phyloP scores from a whole-genome alignment of 2,329 filamentous ascomycete species.

The Truncatella angustata region DNA sequence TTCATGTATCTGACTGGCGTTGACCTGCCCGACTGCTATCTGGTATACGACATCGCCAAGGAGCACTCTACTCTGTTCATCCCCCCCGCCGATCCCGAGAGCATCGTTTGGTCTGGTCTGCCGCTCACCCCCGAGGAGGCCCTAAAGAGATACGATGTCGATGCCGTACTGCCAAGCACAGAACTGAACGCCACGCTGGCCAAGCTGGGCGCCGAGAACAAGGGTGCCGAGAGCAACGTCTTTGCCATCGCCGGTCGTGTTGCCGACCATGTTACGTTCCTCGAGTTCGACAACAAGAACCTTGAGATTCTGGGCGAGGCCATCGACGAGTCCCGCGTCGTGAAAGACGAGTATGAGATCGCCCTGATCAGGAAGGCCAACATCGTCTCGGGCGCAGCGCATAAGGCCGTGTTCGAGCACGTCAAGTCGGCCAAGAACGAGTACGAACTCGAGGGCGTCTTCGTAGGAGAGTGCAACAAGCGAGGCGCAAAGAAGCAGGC shows the following conservation, averaged over 20 bases:
- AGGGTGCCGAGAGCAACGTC: conserved; percentile 45
- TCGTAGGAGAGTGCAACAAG: conserved; percentile 73
- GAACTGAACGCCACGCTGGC: conserved; percentile 75
- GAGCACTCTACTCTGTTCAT: conserved; percentile 83
- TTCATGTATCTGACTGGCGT: conserved; percentile 96
- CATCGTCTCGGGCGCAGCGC: conserved; percentile 64
- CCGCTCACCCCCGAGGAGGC: conserved; percentile 78
- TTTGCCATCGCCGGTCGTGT: conserved; percentile 80
- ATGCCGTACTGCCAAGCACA: conserved; percentile 69
- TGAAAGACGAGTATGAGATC: conserved; percentile 75
- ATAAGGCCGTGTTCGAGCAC: conserved; percentile 58
- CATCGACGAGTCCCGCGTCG: conserved; percentile 65
- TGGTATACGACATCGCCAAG: conserved; percentile 75
- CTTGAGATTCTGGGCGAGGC: conserved; percentile 54
- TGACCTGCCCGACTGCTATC: conserved; percentile 74
- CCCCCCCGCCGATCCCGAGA: conserved; percentile 81
- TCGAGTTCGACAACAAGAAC: conserved; percentile 66
- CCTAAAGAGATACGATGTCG: conserved; percentile 73
- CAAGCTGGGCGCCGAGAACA: conserved; percentile 40
- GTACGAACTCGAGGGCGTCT: conserved; percentile 77
- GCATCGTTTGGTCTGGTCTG: conserved; percentile 90
- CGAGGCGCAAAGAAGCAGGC: conserved; percentile 79
- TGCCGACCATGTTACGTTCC: conserved; percentile 68
- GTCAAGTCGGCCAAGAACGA: conserved; percentile 71
- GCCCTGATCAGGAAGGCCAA: conserved; percentile 73